Evolutionary conservation across 129 eudicot species (phyloP), one percentile per base, ranked within the genome.

Genomic region (Daucus carota): DNA sequence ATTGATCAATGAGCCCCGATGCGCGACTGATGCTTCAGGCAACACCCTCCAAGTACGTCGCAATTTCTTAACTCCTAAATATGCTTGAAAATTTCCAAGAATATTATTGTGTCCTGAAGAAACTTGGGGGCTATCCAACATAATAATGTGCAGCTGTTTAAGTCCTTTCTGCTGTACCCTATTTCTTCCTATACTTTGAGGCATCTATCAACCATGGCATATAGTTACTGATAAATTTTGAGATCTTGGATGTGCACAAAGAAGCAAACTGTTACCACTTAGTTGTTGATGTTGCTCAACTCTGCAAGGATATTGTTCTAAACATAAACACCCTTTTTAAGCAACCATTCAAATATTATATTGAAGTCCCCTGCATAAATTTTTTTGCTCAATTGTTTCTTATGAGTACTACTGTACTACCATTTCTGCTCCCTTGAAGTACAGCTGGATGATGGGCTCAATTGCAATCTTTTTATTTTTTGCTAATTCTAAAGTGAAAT

Each of bases 1-100:
- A 81, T 81, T 94, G 63, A 94, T 94, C 34, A 94, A 94, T 46
- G 98, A 94, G 73, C 98, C 98, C 42, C 97, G 96, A 31, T 94
- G 98, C 78, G 84, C 87, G 73, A 84, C 93, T 29, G 98, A 94
- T 79, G 83, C 88, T 68, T 89, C 98, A 65, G 98, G 98, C 47
- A 88, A 94, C 87, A 91, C 97, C 9, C 84, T 94, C 46, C 97
- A 89, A 82, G 98, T 91, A 82, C 78, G 82, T 73, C 32, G 15
- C 29, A 26, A 28, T n/a, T 12, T 59, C 67, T 65, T 14, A 15
- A 32, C 72, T 16, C 41, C 28, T 32, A 18, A 73, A 70, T 2
- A 34, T 17, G 17, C 42, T 20, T 36, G 24, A 18, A 73, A 20
- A 20, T 50, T 20, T 46, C 65, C 66, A 15, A 36, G 46, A 4